These are phyloP conservation scores for Sanguinoderma infundibulare DNA, from an alignment of 1,284 basidiomycete genomes.

Conservation along the genomic window DNA sequence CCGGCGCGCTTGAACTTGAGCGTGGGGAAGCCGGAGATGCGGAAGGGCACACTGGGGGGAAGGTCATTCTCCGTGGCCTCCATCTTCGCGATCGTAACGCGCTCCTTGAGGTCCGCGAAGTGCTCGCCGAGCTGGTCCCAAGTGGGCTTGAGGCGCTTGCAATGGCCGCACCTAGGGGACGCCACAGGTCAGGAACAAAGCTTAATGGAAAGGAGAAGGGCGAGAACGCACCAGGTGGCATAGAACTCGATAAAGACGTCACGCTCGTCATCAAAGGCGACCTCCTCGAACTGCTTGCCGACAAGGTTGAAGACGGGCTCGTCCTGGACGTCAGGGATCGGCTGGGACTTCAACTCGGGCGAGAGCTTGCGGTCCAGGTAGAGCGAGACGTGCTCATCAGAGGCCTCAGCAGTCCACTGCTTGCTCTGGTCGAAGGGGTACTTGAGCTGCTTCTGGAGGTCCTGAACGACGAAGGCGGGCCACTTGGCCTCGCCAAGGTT, in stretches of 20 bases:
- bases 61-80: slow-evolving; percentile 98
- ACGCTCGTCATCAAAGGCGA: slow-evolving; percentile 87
- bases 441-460: slow-evolving; percentile 85
- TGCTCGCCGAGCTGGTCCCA: slow-evolving; percentile 94
- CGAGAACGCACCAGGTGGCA: slow-evolving; percentile 83
- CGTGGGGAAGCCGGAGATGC: slow-evolving; percentile 90
- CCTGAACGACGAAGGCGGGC: slow-evolving; percentile 95
- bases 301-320: slow-evolving; percentile 88
- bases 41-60: slow-evolving; percentile 87
- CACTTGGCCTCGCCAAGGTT: slow-evolving; percentile 87
- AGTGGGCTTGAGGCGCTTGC: slow-evolving; percentile 94
- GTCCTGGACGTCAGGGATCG: slow-evolving; percentile 84
- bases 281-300: slow-evolving; percentile 87
- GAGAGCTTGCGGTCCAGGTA: slow-evolving; percentile 78
- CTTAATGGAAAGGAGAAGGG: neutral
- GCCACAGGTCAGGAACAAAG: slow-evolving; percentile 8
- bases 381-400: slow-evolving; percentile 65
- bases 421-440: slow-evolving; percentile 83
- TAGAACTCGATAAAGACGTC: slow-evolving; percentile 98
- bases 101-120: slow-evolving; percentile 80
- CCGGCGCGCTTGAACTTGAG: slow-evolving; percentile 97
- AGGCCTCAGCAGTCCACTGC: slow-evolving; percentile 58
- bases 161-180: slow-evolving; percentile 81
- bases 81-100: slow-evolving; percentile 91
- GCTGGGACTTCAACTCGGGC: slow-evolving; percentile 90